Evolutionary conservation across 805 yeast species (phyloP).

Genomic region (Groenewaldozyma tartarivorans): DNA sequence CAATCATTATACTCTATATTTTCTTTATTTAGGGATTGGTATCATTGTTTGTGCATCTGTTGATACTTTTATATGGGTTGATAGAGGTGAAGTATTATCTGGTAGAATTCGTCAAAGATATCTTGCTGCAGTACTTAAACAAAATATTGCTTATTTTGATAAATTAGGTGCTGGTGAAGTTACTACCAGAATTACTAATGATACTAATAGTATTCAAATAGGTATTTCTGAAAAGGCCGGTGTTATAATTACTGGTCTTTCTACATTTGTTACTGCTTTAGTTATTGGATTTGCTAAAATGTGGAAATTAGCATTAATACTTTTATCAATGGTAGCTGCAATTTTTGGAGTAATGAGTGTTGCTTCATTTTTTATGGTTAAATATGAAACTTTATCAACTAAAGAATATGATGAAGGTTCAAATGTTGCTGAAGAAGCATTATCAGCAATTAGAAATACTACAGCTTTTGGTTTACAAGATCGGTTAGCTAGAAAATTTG

Average conservation of each 20-base stretch:
- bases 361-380: constrained; percentile 25
- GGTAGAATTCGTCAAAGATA: constrained; percentile 31
- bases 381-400: constrained; percentile 18
- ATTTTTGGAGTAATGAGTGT: constrained; percentile 23
- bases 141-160: constrained; percentile 34
- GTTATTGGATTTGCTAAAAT: constrained; percentile 29
- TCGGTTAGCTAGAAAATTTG: constrained; percentile 26
- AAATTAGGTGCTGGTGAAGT: constrained; percentile 35
- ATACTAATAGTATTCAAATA: constrained; percentile 32
- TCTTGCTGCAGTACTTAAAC: constrained; percentile 29
- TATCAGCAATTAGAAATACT: constrained; percentile 33
- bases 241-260: constrained; percentile 29
- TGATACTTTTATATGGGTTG: constrained; percentile 29
- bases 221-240: constrained; percentile 35
- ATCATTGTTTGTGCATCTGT: constrained; percentile 24
- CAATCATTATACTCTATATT: constrained; percentile 30
- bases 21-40: constrained; percentile 33
- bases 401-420: constrained; percentile 26
- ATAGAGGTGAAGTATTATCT: constrained; percentile 33
- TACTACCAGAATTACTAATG: constrained; percentile 34
- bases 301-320: constrained; percentile 29
- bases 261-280: constrained; percentile 32
- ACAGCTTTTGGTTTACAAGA: constrained; percentile 35
- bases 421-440: constrained; percentile 33
- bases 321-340: constrained; percentile 26